phyloP scores from a whole-genome alignment of 2,329 filamentous ascomycete species.

The Aspergillus costaricaensis region DNA sequence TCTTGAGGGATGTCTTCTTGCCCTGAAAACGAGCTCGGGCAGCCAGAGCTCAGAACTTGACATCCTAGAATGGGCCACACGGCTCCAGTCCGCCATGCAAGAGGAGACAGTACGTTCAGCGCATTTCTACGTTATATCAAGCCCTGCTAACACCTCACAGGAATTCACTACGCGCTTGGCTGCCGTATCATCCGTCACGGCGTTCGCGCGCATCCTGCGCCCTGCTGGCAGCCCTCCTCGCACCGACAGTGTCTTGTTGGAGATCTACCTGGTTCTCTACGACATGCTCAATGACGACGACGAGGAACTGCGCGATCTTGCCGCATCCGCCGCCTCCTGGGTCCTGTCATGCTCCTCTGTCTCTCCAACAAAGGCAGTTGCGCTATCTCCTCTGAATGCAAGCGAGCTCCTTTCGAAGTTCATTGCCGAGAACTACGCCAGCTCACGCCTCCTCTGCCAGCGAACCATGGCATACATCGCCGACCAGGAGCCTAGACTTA shows the following conservation, averaged over 20 bases:
- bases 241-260: slow-evolving; percentile 46
- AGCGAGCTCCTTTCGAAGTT: slow-evolving; percentile 43
- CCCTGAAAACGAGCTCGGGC: slow-evolving; percentile 24
- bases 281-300: slow-evolving; percentile 86
- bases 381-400: slow-evolving; percentile 53
- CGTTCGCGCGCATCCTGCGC: slow-evolving; percentile 48
- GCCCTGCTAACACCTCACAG: slow-evolving; percentile 23
- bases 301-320: slow-evolving; percentile 75
- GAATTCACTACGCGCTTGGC: slow-evolving; percentile 44
- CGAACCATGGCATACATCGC: slow-evolving; percentile 44
- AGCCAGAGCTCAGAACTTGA: slow-evolving; percentile 24
- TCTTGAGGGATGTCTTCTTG: slow-evolving; percentile 42
- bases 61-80: slow-evolving; percentile 35
- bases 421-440: slow-evolving; percentile 36
- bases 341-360: slow-evolving; percentile 38
- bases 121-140: background rate
- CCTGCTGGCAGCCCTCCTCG: slow-evolving; percentile 22
- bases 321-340: slow-evolving; percentile 47
- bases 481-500: slow-evolving; percentile 31
- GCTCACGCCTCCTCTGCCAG: slow-evolving; percentile 35
- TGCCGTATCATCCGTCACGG: slow-evolving; percentile 38
- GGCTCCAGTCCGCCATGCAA: slow-evolving; percentile 40
- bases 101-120: slow-evolving; percentile 43
- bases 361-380: slow-evolving; percentile 30
- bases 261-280: slow-evolving; percentile 68